phyloP scores from a whole-genome alignment of 2,329 filamentous ascomycete species.

The Hirsutella minnesotensis region DNA sequence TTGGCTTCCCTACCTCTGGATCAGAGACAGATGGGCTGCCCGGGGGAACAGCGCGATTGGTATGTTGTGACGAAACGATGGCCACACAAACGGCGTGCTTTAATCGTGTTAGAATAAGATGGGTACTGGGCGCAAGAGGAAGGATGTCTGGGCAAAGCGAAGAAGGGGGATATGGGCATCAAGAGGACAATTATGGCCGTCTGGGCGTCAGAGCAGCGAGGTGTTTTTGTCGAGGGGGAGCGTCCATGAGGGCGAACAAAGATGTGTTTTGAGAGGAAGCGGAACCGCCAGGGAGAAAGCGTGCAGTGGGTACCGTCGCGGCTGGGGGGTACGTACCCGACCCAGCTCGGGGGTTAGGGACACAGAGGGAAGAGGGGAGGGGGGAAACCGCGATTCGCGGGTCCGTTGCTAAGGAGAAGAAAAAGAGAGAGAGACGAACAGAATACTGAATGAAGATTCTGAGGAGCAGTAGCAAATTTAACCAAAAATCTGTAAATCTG shows the following conservation, averaged over 20 bases:
- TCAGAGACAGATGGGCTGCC: slow-evolving; percentile 17
- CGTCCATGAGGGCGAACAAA: slow-evolving; percentile 19
- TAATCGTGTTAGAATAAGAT: slow-evolving; percentile 14
- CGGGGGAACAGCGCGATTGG: slow-evolving; percentile 21
- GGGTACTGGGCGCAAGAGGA: background rate
- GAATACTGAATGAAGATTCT: background rate
- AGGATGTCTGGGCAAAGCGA: background rate
- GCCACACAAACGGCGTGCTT: slow-evolving; percentile 11
- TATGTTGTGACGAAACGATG: slow-evolving; percentile 21
- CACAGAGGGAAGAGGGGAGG: too few species aligned
- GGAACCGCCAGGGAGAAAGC: slow-evolving; percentile 18
- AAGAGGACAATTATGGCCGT: background rate
- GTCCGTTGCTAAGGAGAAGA: slow-evolving; percentile 5
- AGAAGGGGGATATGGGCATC: background rate
- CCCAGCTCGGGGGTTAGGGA: background rate
- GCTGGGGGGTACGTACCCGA: slow-evolving; percentile 8
- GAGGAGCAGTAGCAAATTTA: background rate
- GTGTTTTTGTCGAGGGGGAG: slow-evolving; percentile 22
- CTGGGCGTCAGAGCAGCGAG: slow-evolving; percentile 15
- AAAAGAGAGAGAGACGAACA: background rate
- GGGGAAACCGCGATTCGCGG: slow-evolving; percentile 5
- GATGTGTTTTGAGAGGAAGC: slow-evolving; percentile 25
- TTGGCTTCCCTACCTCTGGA: slow-evolving; percentile 21
- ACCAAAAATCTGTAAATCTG: too few species aligned
- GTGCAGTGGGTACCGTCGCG: slow-evolving; percentile 9